A percentile compares a stretch with the other conserved stretches of the same genome.
Conservation (phyloP, 768 basidiomycete genomes). For the Calvatia gigantea region DNA sequence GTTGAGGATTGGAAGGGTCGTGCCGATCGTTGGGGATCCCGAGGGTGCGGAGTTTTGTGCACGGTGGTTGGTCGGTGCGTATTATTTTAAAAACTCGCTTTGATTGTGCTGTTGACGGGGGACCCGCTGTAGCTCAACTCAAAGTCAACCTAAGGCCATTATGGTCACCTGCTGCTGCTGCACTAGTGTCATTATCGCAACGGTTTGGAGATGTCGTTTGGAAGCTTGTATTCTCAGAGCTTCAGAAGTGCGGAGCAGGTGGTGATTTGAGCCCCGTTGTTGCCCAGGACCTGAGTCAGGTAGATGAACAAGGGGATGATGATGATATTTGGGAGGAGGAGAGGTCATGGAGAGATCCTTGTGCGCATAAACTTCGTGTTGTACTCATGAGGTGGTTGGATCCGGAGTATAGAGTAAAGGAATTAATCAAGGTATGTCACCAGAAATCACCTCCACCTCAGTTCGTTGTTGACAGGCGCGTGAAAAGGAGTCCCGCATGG, state of each 20-base stretch:
- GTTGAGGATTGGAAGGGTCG: constrained; percentile 70
- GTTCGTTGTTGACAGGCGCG: not conserved
- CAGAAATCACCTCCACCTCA: not conserved
- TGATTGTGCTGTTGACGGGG: not conserved
- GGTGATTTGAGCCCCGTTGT: constrained; percentile 5
- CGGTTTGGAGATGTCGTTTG: constrained; percentile 73
- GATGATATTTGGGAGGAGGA: constrained; percentile 62
- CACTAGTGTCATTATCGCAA: constrained; percentile 49
- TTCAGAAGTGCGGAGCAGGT: constrained; percentile 24
- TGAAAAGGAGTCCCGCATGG: constrained; percentile 23
- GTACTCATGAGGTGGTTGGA: constrained; percentile 48
- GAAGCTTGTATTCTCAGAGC: constrained; percentile 62
- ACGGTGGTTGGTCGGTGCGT: constrained; percentile 72
- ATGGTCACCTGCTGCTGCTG: constrained; percentile 78
- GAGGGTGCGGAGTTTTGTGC: constrained; percentile 60
- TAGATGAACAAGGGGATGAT: constrained; percentile 13
- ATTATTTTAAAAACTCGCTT: not conserved
- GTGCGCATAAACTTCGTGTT: constrained; percentile 56
- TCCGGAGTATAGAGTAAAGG: constrained; percentile 21
- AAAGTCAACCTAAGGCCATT: constrained; percentile 92
- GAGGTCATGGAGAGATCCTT: constrained; percentile 75
- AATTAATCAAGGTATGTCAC: constrained; percentile 30
- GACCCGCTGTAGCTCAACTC: constrained; percentile 59
- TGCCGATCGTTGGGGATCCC: constrained; percentile 55
- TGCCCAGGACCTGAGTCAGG: constrained; percentile 3